These are phyloP conservation scores for Zopfochytrium polystomum DNA, from an alignment of 371 early-diverging fungal species.

Conservation along the genomic window DNA sequence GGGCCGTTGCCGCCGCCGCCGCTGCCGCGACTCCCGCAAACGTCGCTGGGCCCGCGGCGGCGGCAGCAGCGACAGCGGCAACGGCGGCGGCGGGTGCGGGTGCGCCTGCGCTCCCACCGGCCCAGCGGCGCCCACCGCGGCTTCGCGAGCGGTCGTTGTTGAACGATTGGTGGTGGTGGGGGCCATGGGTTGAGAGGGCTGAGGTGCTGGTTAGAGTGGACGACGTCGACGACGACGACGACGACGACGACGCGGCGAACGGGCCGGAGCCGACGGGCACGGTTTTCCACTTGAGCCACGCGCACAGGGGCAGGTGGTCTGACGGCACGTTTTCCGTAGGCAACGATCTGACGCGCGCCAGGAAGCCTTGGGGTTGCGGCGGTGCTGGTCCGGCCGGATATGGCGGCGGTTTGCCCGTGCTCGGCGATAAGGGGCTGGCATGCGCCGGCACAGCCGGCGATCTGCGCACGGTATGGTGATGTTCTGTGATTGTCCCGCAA, in stretches of 20 bases:
- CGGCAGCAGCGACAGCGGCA: too few relatives aligned
- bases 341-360: conserved; percentile 16
- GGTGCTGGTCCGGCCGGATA: conserved; percentile 12
- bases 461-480: too few relatives aligned
- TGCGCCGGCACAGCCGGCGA: too few relatives aligned
- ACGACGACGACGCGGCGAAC: too few relatives aligned
- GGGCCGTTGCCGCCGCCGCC: background rate
- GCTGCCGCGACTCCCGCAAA: background rate
- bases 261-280: conserved; percentile 28
- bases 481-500: too few relatives aligned
- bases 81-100: background rate
- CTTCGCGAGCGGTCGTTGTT: conserved; percentile 1
- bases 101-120: background rate
- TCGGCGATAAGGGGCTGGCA: background rate
- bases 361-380: conserved; percentile 17
- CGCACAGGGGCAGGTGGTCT: conserved; percentile 26
- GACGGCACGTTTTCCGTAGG: conserved; percentile 21
- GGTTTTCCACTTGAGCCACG: conserved; percentile 32
- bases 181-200: background rate
- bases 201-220: background rate
- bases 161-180: background rate
- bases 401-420: background rate
- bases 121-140: conserved; percentile 15
- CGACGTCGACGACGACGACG: background rate
- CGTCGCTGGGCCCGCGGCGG: too few relatives aligned